A percentile compares a stretch with the other conserved stretches of the same genome.
Evolutionary conservation across 306 rosid species (phyloP).

Genomic region (Quercus variabilis): DNA sequence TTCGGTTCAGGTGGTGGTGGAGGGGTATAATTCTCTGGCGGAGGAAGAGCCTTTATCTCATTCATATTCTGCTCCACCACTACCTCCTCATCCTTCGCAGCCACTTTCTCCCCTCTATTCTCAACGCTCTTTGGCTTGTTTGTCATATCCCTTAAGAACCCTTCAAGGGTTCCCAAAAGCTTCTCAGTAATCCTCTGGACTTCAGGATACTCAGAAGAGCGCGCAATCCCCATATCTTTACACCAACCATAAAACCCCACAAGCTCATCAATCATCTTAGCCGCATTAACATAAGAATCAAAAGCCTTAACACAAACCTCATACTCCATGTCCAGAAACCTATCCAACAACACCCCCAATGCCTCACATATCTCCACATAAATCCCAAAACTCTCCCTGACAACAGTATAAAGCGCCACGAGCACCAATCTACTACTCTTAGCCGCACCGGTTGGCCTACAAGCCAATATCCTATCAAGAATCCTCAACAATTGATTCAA

Average conservation of each 20-base stretch:
- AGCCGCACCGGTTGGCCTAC: constrained; percentile 66
- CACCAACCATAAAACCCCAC: constrained; percentile 74
- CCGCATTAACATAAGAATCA: constrained; percentile 56
- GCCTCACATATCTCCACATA: constrained; percentile 69
- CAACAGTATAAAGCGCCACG: constrained; percentile 57
- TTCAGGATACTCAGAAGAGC: constrained; percentile 81
- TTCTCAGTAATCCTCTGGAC: constrained; percentile 61
- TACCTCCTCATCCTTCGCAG: constrained; percentile 21
- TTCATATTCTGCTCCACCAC: constrained; percentile 34
- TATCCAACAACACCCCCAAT: constrained; percentile 64
- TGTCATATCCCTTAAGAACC: constrained; percentile 63
- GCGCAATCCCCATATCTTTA: constrained; percentile 67
- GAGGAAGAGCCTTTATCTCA: constrained; percentile 80
- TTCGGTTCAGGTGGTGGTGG: constrained; percentile 17
- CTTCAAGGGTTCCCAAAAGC: constrained; percentile 60
- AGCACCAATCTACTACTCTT: constrained; percentile 62
- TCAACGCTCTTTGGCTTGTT: constrained; percentile 41
- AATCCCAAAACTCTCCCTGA: constrained; percentile 65
- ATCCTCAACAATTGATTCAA: constrained; percentile 50
- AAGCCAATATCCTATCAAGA: constrained; percentile 65
- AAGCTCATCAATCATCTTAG: constrained; percentile 67
- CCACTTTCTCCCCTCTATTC: constrained; percentile 37
- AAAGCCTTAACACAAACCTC: constrained; percentile 60
- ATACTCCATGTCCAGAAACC: constrained; percentile 75
- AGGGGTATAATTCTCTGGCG: constrained; percentile 49